These are phyloP conservation scores for Cadophora sp. DNA, from an alignment of 2,329 filamentous ascomycete genomes.

Conservation along the genomic window DNA sequence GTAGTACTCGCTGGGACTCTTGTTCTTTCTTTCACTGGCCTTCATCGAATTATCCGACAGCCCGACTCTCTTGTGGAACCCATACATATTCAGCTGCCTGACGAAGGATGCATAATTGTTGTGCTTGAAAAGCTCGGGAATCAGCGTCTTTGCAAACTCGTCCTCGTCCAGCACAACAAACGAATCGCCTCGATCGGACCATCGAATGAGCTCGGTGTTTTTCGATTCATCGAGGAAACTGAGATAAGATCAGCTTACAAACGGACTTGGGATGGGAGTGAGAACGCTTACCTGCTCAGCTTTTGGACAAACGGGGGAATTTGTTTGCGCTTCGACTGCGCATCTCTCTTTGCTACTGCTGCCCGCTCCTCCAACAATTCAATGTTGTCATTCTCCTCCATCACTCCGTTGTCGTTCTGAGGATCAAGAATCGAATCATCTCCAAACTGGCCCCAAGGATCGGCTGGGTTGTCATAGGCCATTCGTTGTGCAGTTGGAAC, in stretches of 20 bases:
- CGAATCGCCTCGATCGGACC: conserved; percentile 95
- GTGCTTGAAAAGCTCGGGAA: conserved; percentile 79
- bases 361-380: conserved; percentile 82
- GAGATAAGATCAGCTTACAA: conserved; percentile 35
- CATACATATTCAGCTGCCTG: conserved; percentile 72
- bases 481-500: conserved; percentile 39
- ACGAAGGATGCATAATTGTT: conserved; percentile 83
- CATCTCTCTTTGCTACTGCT: conserved; percentile 82
- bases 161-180: conserved; percentile 98
- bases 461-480: conserved; percentile 39
- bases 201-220: conserved; percentile 93
- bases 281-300: conserved; percentile 79
- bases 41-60: conserved; percentile 98
- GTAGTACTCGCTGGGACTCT: conserved; percentile 97
- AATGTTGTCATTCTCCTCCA: conserved; percentile 71
- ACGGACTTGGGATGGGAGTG: conserved; percentile 32
- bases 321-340: conserved; percentile 88
- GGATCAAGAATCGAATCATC: conserved; percentile 42
- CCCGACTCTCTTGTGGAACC: conserved; percentile 75
- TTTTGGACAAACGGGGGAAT: conserved; percentile 99
- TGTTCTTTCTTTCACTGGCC: conserved; percentile 94
- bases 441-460: conserved; percentile 51
- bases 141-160: conserved; percentile 77
- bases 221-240: conserved; percentile 94
- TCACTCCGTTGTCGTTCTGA: conserved; percentile 46